A percentile compares a stretch with the other conserved stretches of the same genome.
Evolutionary conservation across 1,284 basidiomycete species (phyloP).

Genomic region (Apiotrichum laibachii): DNA sequence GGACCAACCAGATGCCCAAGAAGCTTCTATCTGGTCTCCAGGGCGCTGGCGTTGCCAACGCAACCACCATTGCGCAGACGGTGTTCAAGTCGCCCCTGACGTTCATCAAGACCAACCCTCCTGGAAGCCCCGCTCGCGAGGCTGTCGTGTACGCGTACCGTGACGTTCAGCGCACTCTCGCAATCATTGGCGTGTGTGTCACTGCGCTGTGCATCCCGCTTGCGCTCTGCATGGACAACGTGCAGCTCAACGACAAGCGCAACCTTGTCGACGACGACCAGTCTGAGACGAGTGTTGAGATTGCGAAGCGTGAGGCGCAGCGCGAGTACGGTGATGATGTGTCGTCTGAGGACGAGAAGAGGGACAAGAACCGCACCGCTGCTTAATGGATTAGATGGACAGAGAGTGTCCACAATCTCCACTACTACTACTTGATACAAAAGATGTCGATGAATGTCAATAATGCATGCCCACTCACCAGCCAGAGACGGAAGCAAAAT

Average conservation of each 20-base stretch:
- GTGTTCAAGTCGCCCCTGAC: constrained; percentile 45
- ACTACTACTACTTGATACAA: no score
- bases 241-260: constrained; percentile 37
- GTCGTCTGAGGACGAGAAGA: background rate
- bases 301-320: background rate
- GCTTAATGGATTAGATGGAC: no score
- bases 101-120: constrained; percentile 38
- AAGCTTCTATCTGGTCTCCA: constrained; percentile 21
- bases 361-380: background rate
- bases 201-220: constrained; percentile 28
- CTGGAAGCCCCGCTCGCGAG: constrained; percentile 42
- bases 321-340: background rate
- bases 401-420: no score
- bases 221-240: constrained; percentile 33
- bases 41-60: constrained; percentile 28
- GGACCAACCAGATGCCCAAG: constrained; percentile 35
- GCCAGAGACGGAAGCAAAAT: no score
- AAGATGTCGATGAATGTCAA: no score
- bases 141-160: constrained; percentile 42
- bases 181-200: constrained; percentile 44
- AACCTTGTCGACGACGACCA: constrained; percentile 17
- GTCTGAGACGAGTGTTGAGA: background rate
- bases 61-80: constrained; percentile 26
- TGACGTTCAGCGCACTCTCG: constrained; percentile 39
- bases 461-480: no score